Percentiles rank a stretch among this genome's conserved stretches.
Conservation (phyloP, 2,329 filamentous ascomycete species). For the Eurotiales sp. region DNA sequence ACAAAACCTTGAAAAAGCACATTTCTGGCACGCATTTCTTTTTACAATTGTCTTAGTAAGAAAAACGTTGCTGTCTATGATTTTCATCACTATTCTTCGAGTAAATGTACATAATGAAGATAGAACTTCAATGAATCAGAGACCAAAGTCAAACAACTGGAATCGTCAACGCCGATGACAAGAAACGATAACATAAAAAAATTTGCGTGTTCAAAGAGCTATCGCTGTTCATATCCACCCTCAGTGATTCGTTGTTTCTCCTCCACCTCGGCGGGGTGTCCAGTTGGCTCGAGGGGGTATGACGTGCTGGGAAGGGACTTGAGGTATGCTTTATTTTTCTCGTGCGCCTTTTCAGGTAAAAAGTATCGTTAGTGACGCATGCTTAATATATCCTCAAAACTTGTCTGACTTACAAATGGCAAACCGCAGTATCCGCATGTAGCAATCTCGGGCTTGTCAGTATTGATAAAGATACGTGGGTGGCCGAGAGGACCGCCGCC, state of each 20-base stretch:
- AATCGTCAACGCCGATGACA: slow-evolving; percentile 13
- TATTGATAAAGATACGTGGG: slow-evolving; percentile 94
- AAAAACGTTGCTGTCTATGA: slow-evolving; percentile 24
- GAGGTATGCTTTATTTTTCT: slow-evolving; percentile 80
- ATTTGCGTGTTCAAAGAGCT: slow-evolving; percentile 23
- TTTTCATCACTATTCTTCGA: slow-evolving; percentile 26
- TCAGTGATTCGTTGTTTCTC: slow-evolving; percentile 58
- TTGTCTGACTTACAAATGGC: slow-evolving; percentile 68
- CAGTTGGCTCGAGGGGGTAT: slow-evolving; percentile 70
- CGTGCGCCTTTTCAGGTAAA: slow-evolving; percentile 66
- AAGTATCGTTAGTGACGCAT: neutral
- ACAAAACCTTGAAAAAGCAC: too few species aligned
- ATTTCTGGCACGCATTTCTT: too few species aligned
- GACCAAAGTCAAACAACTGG: slow-evolving; percentile 19
- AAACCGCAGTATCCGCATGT: slow-evolving; percentile 89
- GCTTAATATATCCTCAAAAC: neutral
- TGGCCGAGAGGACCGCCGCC: slow-evolving; percentile 88
- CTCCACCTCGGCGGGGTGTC: slow-evolving; percentile 56
- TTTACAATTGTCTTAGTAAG: too few species aligned
- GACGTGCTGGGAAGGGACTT: slow-evolving; percentile 75
- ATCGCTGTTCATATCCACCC: slow-evolving; percentile 59
- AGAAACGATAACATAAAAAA: slow-evolving; percentile 8
- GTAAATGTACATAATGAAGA: slow-evolving; percentile 25
- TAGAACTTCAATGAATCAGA: slow-evolving; percentile 23
- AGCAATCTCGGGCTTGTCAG: slow-evolving; percentile 92